Evolutionary conservation across 2,329 filamentous ascomycete genomes (phyloP), one percentile per base, ranked within the genome.

Genomic region (Alternaria sp.): DNA sequence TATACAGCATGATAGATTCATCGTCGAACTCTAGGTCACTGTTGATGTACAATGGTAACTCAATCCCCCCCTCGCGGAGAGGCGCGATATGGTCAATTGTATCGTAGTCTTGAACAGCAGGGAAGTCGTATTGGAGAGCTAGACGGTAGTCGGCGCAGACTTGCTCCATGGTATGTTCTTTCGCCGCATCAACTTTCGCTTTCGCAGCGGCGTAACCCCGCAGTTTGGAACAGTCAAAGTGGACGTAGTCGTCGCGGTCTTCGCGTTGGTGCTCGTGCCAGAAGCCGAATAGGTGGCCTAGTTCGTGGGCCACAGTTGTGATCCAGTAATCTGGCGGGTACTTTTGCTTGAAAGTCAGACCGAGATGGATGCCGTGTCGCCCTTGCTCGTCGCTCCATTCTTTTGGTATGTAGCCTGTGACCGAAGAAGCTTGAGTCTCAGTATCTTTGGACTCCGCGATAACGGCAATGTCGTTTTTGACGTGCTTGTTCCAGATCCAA

Each of bases 1-100:
- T 40, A 30, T 57, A 62, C n/a, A 55, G 9, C 59, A 57, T 57
- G 47, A 62, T 62, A n/a, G 53, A 57, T 5, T 58, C 53, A 6
- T 62, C 53, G 45, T 62, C 53, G 30, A 55, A 57, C 7, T 62
- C 45, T 13, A 47, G 5, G 32, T 50, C 53, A 12, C 36, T 44
- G 10, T 32, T 62, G 17, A 55, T 49, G 28, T 56, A 56, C 36
- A 58, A 30, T 23, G 45, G 30, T n/a, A 36, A 25, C 10, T 25
- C 25, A n/a, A 30, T 25, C 4, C 59, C 59, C 1, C 45, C 46
- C 25, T 57, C 46, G n/a, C 26, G 19, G 7, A 26, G 19, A 10
- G 54, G 30, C 19, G 17, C 40, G 12, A 23, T 15, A 40, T 57
- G 43, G 17, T 59, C 57, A 10, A 25, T 59, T 8, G 47, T 54